Base-by-base conservation (phyloP, 352 stramenopile species). In the Globisporangium cylindrosporum region DNA sequence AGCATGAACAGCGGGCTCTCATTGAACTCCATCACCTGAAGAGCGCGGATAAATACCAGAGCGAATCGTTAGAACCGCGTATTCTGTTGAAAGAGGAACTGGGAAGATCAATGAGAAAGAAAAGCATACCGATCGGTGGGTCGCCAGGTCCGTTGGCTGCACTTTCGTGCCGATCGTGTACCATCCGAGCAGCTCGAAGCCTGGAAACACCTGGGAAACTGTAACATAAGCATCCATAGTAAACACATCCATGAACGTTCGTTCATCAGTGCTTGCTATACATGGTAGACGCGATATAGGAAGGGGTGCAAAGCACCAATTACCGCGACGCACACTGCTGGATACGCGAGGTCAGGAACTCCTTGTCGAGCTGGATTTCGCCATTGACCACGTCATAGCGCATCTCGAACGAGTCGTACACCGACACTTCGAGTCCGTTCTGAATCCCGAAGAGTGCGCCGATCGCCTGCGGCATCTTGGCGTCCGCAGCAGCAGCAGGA, bases 391-490 rank as follows among this genome's bases (percentile, higher is more conserved):
- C 59, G 27, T 95, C 82, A 62, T 90, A 90, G 41, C 86, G 87
- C 68, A 97, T 86, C 81, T 97, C 90, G 65, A 97, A 96, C 64
- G 89, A 95, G 75, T 97, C 89, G 63, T 83, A 91, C 7, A 97
- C 84, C 14, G 88, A 76, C 25, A 95, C 88, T 20, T 93, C 76
- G 27, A 95, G 73, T 0, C 85, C 86, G 63, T 89, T 89, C 70
- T 97, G 92, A 68, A 93, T 86, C 18, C 96, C 96, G 77, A 98
- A 99, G 25, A 99, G 80, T 34, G 97, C 81, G 70, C 96, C 96
- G 73, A 84, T 95, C 73, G 89, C 79, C 61, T 90, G 84, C 46
- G 74, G 75, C 53, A 80, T 70, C 36, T 77, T 70, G 64, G 84
- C 73, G 73, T 80, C 53, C 74, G 70, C 71, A 22, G 59, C 22